phyloP scores from a whole-genome alignment of 2,329 filamentous ascomycete species.

The Elsinoe perseae region DNA sequence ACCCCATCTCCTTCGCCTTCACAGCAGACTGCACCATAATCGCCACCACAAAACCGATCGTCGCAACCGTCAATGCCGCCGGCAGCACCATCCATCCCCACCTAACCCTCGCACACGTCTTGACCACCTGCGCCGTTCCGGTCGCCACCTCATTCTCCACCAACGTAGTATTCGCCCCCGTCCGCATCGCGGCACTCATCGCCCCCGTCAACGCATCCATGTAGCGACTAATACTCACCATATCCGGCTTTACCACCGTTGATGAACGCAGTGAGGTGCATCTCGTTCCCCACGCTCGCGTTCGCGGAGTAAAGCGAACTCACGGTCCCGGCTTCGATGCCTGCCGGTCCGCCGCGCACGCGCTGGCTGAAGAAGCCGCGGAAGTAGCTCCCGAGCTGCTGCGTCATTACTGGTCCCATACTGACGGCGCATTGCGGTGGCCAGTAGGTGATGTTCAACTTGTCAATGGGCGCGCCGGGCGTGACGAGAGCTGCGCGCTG shows the following conservation, averaged over 20 bases:
- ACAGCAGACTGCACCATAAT: background rate
- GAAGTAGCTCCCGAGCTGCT: background rate
- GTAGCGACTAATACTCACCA: background rate
- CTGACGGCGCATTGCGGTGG: background rate
- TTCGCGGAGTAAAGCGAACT: background rate
- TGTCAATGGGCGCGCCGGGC: background rate
- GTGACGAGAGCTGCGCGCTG: background rate
- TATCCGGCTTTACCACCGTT: background rate
- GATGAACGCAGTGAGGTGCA: conserved; percentile 6
- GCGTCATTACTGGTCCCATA: conserved; percentile 1
- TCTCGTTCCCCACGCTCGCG: conserved; percentile 5
- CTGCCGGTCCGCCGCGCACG: background rate
- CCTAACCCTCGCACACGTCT: conserved; percentile 5
- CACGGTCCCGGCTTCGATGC: background rate
- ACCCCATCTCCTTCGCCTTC: background rate
- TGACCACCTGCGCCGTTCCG: conserved; percentile 4
- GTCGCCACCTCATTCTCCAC: background rate
- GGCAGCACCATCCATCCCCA: conserved; percentile 9
- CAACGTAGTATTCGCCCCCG: background rate
- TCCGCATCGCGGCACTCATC: conserved; percentile 1
- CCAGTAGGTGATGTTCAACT: background rate
- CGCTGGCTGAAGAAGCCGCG: background rate
- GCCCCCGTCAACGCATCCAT: background rate
- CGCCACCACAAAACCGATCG: background rate
- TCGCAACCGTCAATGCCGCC: background rate